Conservation (phyloP, 306 rosid genomes). For the Luffa acutangula region DNA sequence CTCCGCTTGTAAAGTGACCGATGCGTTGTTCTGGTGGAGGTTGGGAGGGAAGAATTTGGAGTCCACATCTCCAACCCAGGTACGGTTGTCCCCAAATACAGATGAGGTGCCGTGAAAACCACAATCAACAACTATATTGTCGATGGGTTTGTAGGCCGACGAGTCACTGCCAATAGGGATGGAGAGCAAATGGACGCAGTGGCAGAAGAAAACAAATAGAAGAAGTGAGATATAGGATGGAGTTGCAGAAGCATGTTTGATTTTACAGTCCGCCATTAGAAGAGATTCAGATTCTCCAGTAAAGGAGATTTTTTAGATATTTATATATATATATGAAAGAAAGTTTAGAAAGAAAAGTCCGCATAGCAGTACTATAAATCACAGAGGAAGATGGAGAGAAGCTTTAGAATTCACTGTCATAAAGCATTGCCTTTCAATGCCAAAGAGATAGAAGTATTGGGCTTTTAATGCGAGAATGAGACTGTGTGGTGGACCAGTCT, state of each 20-base stretch:
- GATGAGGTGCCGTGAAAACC: slow-evolving; percentile 2
- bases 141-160: neutral
- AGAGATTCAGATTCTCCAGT: neutral
- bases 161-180: neutral
- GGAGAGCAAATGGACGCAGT: neutral
- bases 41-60: neutral
- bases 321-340: neutral
- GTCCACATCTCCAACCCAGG: slow-evolving; percentile 8
- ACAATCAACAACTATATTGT: slow-evolving; percentile 4
- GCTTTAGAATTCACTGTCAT: neutral
- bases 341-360: neutral
- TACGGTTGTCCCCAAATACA: neutral
- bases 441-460: too few relatives aligned
- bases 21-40: neutral
- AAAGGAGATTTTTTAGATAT: neutral
- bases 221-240: neutral
- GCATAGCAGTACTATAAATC: neutral
- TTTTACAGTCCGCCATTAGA: neutral
- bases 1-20: neutral
- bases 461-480: too few relatives aligned
- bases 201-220: neutral
- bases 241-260: neutral
- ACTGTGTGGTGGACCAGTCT: neutral
- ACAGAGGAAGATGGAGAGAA: neutral
- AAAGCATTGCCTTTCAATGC: too few relatives aligned